phyloP scores from a whole-genome alignment of 2,329 filamentous ascomycete species.

The Apiospora aurea region DNA sequence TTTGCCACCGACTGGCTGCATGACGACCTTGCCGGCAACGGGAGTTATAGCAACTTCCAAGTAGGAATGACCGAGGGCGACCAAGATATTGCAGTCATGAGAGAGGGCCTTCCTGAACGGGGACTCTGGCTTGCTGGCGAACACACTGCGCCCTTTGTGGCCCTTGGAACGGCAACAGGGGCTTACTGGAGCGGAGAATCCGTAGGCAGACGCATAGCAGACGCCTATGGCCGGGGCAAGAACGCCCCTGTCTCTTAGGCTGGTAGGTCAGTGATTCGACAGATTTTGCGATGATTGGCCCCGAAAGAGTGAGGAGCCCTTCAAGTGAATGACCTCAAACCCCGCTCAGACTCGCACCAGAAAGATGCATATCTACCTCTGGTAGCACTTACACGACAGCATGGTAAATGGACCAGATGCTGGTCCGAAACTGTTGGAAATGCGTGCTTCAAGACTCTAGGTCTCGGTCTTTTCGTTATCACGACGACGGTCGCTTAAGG shows the following conservation, averaged over 20 bases:
- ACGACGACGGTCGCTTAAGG: no score
- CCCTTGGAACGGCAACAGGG: slow-evolving; percentile 85
- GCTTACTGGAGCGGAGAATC: slow-evolving; percentile 69
- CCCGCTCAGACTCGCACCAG: neutral
- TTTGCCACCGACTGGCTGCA: slow-evolving; percentile 80
- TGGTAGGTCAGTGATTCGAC: neutral
- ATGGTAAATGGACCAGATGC: neutral
- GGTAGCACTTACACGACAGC: neutral
- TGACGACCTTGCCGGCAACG: slow-evolving; percentile 81
- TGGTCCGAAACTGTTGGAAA: neutral
- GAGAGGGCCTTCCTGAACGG: slow-evolving; percentile 67
- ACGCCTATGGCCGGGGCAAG: slow-evolving; percentile 26
- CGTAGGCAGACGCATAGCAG: slow-evolving; percentile 25
- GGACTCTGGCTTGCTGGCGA: slow-evolving; percentile 89
- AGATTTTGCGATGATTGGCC: neutral
- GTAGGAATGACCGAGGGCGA: slow-evolving; percentile 75
- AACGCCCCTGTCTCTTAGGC: neutral
- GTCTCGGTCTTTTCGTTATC: neutral
- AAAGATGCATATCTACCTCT: neutral
- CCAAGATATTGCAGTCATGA: slow-evolving; percentile 71
- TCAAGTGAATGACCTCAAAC: neutral
- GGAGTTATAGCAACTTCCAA: slow-evolving; percentile 88
- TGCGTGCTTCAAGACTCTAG: neutral
- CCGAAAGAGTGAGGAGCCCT: no score
- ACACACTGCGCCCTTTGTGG: slow-evolving; percentile 89